phyloP scores from a whole-genome alignment of 1,284 basidiomycete species.

The Cryptococcus maquisensis region DNA sequence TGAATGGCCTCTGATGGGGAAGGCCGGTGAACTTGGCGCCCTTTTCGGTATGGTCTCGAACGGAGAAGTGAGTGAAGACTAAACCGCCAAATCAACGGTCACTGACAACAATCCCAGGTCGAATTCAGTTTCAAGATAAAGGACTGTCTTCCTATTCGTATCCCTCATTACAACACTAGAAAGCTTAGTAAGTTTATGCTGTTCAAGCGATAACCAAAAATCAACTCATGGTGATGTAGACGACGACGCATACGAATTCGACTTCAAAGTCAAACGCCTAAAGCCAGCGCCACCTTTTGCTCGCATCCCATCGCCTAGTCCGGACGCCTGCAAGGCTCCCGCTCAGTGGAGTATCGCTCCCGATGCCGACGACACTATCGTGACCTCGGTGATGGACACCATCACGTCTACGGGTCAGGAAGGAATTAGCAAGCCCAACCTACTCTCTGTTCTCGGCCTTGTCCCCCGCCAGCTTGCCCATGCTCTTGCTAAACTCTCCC shows the following conservation, averaged over 20 bases:
- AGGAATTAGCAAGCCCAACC: constrained; percentile 22
- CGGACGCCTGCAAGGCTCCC: neutral
- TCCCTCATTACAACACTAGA: constrained; percentile 36
- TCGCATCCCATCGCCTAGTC: neutral
- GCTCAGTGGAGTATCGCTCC: constrained; percentile 1
- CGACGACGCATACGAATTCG: constrained; percentile 40
- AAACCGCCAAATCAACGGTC: neutral
- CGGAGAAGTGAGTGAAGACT: constrained; percentile 19
- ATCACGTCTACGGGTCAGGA: constrained; percentile 16
- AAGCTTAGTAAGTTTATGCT: constrained; percentile 27
- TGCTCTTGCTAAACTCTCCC: constrained; percentile 17
- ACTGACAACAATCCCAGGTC: constrained; percentile 13
- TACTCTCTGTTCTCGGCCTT: neutral
- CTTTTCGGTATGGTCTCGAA: constrained; percentile 40
- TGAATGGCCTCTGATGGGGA: constrained; percentile 32
- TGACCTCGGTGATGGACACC: constrained; percentile 10
- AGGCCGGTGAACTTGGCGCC: constrained; percentile 33
- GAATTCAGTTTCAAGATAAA: constrained; percentile 31
- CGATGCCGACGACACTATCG: neutral
- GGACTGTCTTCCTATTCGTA: constrained; percentile 22
- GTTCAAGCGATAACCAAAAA: neutral
- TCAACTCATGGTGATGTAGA: constrained; percentile 19
- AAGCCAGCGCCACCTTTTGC: neutral
- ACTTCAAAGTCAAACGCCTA: constrained; percentile 16
- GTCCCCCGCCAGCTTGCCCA: constrained; percentile 3